Evolutionary conservation across 2,329 filamentous ascomycete genomes (phyloP).

Genomic region (Blastomyces percursus): DNA sequence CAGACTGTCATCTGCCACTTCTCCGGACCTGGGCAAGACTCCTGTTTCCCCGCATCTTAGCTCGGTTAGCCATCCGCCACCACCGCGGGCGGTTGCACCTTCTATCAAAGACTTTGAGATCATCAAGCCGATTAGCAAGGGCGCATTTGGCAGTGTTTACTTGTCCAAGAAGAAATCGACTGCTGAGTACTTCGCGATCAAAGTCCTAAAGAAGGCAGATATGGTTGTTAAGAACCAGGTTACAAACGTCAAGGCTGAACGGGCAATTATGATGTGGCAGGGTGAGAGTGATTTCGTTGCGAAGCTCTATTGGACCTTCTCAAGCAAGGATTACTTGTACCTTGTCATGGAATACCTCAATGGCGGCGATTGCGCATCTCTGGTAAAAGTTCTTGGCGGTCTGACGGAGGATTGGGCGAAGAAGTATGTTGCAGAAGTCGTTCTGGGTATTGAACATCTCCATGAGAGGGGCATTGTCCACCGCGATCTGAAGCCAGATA

Average conservation of each 20-base stretch:
- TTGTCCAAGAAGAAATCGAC: conserved; percentile 98
- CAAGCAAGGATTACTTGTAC: conserved; percentile 97
- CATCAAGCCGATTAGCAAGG: conserved; percentile 98
- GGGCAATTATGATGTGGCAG: conserved; percentile 99
- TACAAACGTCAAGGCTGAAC: conserved; percentile 95
- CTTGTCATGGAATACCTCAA: conserved; percentile 99
- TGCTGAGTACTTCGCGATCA: conserved; percentile 96
- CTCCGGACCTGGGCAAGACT: conserved; percentile 56
- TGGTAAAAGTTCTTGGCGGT: conserved; percentile 87
- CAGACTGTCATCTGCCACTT: conserved; percentile 80
- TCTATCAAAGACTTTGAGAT: conserved; percentile 99
- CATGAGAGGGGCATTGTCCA: conserved; percentile 93
- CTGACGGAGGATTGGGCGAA: conserved; percentile 96
- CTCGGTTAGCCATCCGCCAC: conserved; percentile 69
- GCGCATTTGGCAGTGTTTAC: conserved; percentile 95
- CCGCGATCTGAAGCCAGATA: conserved; percentile 92
- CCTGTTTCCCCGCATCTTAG: conserved; percentile 74
- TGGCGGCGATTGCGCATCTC: conserved; percentile 88
- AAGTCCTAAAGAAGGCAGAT: conserved; percentile 97
- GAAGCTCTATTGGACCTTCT: conserved; percentile 99
- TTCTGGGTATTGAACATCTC: conserved; percentile 92
- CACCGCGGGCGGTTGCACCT: conserved; percentile 75
- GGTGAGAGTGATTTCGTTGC: conserved; percentile 98
- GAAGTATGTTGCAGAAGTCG: conserved; percentile 92
- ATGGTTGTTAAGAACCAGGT: conserved; percentile 99